Evolutionary conservation across 345 rosid genomes (phyloP).

Genomic region (Euphorbia peplus): DNA sequence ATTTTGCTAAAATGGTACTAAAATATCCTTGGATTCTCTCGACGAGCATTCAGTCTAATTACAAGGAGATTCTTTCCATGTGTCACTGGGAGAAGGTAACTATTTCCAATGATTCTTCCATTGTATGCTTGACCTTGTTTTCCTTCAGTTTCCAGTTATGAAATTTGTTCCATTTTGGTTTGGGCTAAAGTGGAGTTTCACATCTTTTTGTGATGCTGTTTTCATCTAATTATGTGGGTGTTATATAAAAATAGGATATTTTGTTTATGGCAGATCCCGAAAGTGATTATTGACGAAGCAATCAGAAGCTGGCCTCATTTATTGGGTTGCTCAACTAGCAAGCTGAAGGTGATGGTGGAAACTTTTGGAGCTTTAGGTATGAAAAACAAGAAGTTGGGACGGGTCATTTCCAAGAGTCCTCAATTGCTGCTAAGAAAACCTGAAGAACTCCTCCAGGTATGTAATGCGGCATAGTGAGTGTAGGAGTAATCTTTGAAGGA

Average conservation of each 20-base stretch:
- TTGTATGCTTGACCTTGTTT: not conserved
- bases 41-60: slow-evolving; percentile 57
- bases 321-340: slow-evolving; percentile 70
- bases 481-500: not conserved
- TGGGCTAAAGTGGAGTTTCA: not conserved
- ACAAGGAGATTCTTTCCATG: slow-evolving; percentile 41
- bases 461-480: not conserved
- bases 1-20: slow-evolving; percentile 54
- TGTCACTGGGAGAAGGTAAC: slow-evolving; percentile 62
- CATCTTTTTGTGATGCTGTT: not conserved
- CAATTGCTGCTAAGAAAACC: slow-evolving; percentile 74
- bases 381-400: slow-evolving; percentile 59
- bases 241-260: not conserved
- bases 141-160: not conserved
- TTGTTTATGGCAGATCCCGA: slow-evolving; percentile 46
- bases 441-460: slow-evolving; percentile 62
- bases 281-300: slow-evolving; percentile 50
- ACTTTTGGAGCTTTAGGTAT: slow-evolving; percentile 52
- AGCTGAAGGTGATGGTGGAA: slow-evolving; percentile 55
- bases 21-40: slow-evolving; percentile 91
- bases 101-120: not conserved
- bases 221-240: not conserved
- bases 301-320: slow-evolving; percentile 76
- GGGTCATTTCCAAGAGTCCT: slow-evolving; percentile 71
- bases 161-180: not conserved